Conservation (phyloP, 2,329 filamentous ascomycete genomes). For the Colletotrichum destructivum region DNA sequence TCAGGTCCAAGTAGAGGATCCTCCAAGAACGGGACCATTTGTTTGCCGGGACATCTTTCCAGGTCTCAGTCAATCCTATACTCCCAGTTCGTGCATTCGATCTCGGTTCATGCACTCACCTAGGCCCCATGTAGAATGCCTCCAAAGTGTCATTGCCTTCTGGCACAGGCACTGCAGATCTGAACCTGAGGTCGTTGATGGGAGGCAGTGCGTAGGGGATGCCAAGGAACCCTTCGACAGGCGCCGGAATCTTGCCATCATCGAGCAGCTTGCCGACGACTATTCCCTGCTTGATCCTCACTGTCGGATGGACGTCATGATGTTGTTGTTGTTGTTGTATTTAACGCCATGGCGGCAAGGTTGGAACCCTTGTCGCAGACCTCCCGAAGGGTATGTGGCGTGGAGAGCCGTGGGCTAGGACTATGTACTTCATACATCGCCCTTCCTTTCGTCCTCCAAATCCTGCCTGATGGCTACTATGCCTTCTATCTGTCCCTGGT, state of each 20-base stretch:
- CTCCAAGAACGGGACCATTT: neutral
- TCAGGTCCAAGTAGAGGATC: neutral
- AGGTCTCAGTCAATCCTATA: constrained; percentile 2
- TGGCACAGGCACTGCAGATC: constrained; percentile 50
- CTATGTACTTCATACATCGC: too few species aligned
- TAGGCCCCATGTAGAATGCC: constrained; percentile 47
- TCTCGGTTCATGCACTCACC: constrained; percentile 23
- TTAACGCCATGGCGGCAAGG: too few species aligned
- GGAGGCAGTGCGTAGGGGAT: constrained; percentile 65
- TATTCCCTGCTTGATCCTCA: constrained; percentile 50
- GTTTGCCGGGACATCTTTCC: constrained; percentile 46
- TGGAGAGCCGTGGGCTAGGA: too few species aligned
- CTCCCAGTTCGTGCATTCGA: neutral
- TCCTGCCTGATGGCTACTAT: too few species aligned
- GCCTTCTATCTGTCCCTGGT: too few species aligned
- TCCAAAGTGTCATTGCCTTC: constrained; percentile 47
- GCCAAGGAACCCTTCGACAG: constrained; percentile 60
- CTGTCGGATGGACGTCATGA: too few species aligned
- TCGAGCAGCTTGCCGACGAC: constrained; percentile 51
- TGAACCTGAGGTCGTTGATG: constrained; percentile 59
- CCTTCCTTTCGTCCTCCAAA: too few species aligned
- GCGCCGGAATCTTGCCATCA: constrained; percentile 49
- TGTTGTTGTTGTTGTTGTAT: too few species aligned
- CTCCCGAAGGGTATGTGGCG: too few species aligned
- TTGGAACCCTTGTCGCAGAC: too few species aligned